Evolutionary conservation across 1,284 basidiomycete species (phyloP).

Genomic region (Waitea zeae): DNA sequence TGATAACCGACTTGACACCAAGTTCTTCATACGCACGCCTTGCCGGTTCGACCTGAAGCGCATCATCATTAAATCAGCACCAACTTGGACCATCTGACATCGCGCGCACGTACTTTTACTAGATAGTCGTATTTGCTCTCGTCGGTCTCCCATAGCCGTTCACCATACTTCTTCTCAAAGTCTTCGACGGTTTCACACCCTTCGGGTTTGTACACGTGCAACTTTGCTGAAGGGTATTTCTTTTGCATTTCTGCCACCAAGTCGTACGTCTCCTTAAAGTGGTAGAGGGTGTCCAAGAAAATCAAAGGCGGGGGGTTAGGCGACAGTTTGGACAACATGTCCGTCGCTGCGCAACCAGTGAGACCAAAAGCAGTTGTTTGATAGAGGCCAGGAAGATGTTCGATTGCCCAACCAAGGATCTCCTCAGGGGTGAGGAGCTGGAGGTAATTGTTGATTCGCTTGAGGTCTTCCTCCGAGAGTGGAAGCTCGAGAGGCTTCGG

Average conservation of each 20-base stretch:
- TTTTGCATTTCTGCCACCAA: constrained; percentile 69
- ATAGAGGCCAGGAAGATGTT: constrained; percentile 62
- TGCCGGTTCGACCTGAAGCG: constrained; percentile 80
- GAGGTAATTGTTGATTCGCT: constrained; percentile 58
- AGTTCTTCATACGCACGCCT: constrained; percentile 76
- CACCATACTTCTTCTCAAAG: constrained; percentile 74
- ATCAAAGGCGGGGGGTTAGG: constrained; percentile 54
- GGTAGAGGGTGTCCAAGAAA: constrained; percentile 94
- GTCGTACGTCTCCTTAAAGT: constrained; percentile 86
- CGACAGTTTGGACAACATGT: constrained; percentile 80
- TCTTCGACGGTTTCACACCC: constrained; percentile 52
- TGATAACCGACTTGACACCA: constrained; percentile 80
- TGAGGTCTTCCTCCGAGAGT: constrained; percentile 42
- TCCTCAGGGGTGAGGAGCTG: constrained; percentile 57
- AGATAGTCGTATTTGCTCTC: constrained; percentile 84
- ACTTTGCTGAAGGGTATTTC: constrained; percentile 55
- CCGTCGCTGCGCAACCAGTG: constrained; percentile 79
- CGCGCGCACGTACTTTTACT: constrained; percentile 54
- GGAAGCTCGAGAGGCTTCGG: constrained; percentile 42
- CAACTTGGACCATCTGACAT: background rate
- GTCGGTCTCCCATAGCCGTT: constrained; percentile 77
- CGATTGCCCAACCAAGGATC: constrained; percentile 71
- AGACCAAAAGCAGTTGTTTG: constrained; percentile 93
- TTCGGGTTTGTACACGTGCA: constrained; percentile 72
- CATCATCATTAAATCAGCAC: too few relatives aligned